Base-by-base conservation (phyloP, 2,329 filamentous ascomycete genomes). In the Stachybotrys elegans region DNA sequence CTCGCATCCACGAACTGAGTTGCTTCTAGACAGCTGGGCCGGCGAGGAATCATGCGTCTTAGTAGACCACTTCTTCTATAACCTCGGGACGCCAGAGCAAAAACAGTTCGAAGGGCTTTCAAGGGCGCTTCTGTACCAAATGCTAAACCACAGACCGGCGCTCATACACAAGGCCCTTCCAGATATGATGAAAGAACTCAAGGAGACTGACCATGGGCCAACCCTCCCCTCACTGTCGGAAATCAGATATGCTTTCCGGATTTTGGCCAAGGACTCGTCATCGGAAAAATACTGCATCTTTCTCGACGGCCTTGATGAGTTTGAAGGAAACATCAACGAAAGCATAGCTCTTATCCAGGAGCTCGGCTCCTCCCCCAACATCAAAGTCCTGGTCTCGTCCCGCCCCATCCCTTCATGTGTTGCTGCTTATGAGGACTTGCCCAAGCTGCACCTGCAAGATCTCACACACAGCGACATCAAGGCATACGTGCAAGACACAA, bases 221-320 rank as follows among this genome's bases (percentile, higher is more conserved):
- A 22, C 12, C 35, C n/a, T 20, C n/a, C n/a, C 17, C 9, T 21
- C 35, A 3, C 22, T 20, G 20, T 13, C 6, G 11, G 35, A 38
- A 22, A 7, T 38, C 8, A 11, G 11, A 13, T 7, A n/a, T 21
- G 35, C 35, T 9, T 38, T 38, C n/a, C 16, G 35, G 11, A 20
- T 12, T 7, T 13, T 38, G 3, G n/a, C 14, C 8, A 6, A 38
- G 11, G 11, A 19, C 16, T 19, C n/a, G n/a, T 11, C 14, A 20
- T 2, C n/a, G 17, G 9, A 22, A 16, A 21, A 23, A 23, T 36
- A 27, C 13, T 46, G 35, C 37, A 29, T 46, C 14, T 43, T 46
- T 21, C 58, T 48, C 20, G 43, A 46, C 11, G 44, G 44, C 7
- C 22, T 47, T 6, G 45, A 39, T 22, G 37, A 39, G 20, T 39